Base-by-base conservation (phyloP, 495 filamentous ascomycete species). In the Darksidea phi region DNA sequence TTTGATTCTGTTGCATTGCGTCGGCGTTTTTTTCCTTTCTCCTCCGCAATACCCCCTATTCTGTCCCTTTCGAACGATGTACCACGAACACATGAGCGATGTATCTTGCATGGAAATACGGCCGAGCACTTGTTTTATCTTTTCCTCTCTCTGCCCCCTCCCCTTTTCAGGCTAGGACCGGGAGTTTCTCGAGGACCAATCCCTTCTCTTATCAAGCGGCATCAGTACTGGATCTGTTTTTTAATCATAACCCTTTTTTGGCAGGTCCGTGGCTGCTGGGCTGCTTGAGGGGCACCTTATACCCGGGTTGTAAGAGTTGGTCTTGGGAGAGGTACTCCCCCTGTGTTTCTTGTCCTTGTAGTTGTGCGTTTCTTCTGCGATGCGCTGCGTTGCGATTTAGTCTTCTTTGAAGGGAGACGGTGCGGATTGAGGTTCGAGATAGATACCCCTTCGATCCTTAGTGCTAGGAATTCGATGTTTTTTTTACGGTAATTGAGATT, bases 1-100 rank as follows among this genome's bases (percentile, higher is more conserved):
- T 47, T 45, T n/a, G 7, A 36, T 26, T 55, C 17, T 21, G 8
- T 61, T 46, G 58, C 59, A 62, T 62, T 49, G 59, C 59, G 42
- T 20, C 41, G 43, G 59, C 28, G 58, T 61, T 57, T 24, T 5
- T 57, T 32, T 32, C 28, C 3, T 32, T 4, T 32, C 28, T 3
- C 3, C 28, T 10, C 3, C 28, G 4, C 28, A 10, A 4, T 4
- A 32, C 10, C 3, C 28, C 28, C 28, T 10, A 3, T 4, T 32
- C 28, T 32, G 28, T 32, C 28, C 28, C 10, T 32, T 32, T 32
- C 28, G 28, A 32, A 10, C 28, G 28, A 32, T 32, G 28, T 32
- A 32, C 28, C 3, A 32, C 28, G 28, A 32, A 32, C 28, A 32
- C 10, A 32, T 32, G 28, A 32, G 28, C 28, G 28, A 32, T 32